Conservation (phyloP, 164 flowering plant genomes). For the Piper betle region DNA sequence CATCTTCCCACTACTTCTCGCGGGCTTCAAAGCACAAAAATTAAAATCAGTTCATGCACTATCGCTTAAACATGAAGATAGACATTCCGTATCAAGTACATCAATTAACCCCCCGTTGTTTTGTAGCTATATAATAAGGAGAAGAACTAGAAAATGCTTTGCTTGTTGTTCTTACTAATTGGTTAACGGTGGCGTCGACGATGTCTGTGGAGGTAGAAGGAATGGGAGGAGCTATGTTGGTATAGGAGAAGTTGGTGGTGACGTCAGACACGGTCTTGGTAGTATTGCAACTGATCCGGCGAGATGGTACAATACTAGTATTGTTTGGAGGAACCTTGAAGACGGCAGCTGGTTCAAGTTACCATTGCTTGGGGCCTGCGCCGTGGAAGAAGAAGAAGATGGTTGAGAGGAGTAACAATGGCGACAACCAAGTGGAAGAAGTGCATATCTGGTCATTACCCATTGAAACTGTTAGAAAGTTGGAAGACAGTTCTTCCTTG, state of each 20-base stretch:
- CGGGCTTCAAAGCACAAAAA: background rate
- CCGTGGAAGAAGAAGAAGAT: background rate
- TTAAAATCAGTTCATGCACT: background rate
- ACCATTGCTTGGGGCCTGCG: background rate
- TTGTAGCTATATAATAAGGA: background rate
- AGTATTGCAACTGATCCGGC: background rate
- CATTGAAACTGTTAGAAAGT: too few relatives aligned
- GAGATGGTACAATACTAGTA: too few relatives aligned
- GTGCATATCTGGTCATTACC: too few relatives aligned
- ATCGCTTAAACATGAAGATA: too few relatives aligned
- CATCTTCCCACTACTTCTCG: conserved; percentile 9
- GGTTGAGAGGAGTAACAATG: background rate
- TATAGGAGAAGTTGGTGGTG: background rate
- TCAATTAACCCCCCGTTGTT: background rate
- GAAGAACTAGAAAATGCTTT: too few relatives aligned
- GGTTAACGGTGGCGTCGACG: too few relatives aligned
- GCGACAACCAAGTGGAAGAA: background rate
- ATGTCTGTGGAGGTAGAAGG: background rate
- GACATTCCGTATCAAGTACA: background rate
- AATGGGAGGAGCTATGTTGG: background rate
- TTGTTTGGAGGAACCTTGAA: background rate
- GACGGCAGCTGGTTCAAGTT: background rate
- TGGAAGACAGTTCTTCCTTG: too few relatives aligned
- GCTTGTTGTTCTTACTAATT: too few relatives aligned
- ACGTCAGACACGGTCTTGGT: background rate